These are phyloP conservation scores for Ogataea naganishii DNA, from an alignment of 805 yeast species.

Conservation along the genomic window DNA sequence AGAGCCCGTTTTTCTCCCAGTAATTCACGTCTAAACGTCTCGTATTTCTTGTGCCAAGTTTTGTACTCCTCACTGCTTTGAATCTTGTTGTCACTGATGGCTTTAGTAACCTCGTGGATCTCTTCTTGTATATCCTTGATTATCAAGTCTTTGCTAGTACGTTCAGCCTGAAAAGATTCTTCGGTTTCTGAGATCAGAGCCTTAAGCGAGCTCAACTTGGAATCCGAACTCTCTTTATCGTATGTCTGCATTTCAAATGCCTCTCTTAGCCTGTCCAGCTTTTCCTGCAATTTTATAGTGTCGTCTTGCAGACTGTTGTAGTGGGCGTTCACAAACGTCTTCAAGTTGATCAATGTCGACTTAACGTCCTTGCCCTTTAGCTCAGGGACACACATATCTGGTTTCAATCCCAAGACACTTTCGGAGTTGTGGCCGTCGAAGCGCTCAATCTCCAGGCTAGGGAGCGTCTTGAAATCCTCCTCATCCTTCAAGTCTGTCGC, in stretches of 20 bases:
- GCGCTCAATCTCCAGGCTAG: slow-evolving; percentile 14
- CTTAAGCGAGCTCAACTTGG: slow-evolving; percentile 38
- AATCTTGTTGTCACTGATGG: slow-evolving; percentile 9
- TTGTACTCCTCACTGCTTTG: slow-evolving; percentile 30
- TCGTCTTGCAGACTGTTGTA: slow-evolving; percentile 51
- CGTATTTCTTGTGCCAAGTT: slow-evolving; percentile 42
- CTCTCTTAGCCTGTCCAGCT: slow-evolving; percentile 47
- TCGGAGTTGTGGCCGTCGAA: slow-evolving; percentile 20
- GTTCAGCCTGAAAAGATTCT: slow-evolving; percentile 11
- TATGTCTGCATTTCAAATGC: slow-evolving; percentile 49
- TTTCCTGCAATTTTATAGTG: slow-evolving; percentile 46
- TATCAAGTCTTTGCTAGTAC: slow-evolving; percentile 11
- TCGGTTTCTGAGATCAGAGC: slow-evolving; percentile 10
- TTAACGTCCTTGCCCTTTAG: slow-evolving; percentile 22
- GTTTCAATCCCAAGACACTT: slow-evolving; percentile 36
- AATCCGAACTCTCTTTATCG: slow-evolving; percentile 46
- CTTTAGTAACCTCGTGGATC: slow-evolving; percentile 6
- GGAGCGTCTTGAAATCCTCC: slow-evolving; percentile 11
- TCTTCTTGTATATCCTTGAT: too few relatives aligned
- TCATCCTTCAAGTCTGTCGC: not conserved
- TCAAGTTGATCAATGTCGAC: slow-evolving; percentile 31
- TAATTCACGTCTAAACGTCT: slow-evolving; percentile 39
- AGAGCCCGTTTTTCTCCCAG: slow-evolving; percentile 37
- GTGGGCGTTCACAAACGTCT: slow-evolving; percentile 40
- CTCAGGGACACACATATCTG: slow-evolving; percentile 32